These are phyloP conservation scores for Penicilliopsis zonata DNA, from an alignment of 495 filamentous ascomycete genomes.

Conservation along the genomic window DNA sequence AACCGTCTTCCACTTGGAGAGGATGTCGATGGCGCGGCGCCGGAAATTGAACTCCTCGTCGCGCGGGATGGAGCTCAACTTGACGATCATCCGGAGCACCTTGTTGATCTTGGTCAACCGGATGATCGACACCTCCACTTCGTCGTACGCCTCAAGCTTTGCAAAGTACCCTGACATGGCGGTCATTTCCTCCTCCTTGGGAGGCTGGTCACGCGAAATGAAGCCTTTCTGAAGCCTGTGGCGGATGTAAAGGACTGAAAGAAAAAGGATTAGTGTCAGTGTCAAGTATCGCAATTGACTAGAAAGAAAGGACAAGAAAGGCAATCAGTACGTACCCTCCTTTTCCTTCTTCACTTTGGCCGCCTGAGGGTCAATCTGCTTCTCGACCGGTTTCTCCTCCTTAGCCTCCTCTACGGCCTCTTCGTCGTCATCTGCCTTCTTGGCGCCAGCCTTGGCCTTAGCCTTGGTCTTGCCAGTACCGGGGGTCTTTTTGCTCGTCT, in stretches of 20 bases:
- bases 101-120: constrained; percentile 85
- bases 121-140: constrained; percentile 80
- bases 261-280: constrained; percentile 3
- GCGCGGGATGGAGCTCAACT: constrained; percentile 65
- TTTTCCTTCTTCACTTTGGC: constrained; percentile 53
- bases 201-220: constrained; percentile 64
- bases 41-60: constrained; percentile 83
- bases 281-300: neutral
- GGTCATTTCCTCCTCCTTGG: constrained; percentile 83
- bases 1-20: constrained; percentile 73
- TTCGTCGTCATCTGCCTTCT: constrained; percentile 31
- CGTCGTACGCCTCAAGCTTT: constrained; percentile 65
- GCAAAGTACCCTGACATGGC: constrained; percentile 66
- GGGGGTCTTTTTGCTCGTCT: constrained; percentile 37
- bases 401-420: constrained; percentile 27
- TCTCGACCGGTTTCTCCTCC: constrained; percentile 40
- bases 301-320: constrained; percentile 1
- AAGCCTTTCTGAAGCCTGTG: constrained; percentile 89
- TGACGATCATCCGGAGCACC: constrained; percentile 81
- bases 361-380: constrained; percentile 45
- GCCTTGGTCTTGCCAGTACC: constrained; percentile 49
- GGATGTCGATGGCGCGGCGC: constrained; percentile 55
- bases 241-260: constrained; percentile 65
- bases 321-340: constrained; percentile 50
- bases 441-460: constrained; percentile 20